A percentile compares a stretch with the other conserved stretches of the same genome.
phyloP scores from a whole-genome alignment of 139 green algal genomes.

The Tetraselmis chui region DNA sequence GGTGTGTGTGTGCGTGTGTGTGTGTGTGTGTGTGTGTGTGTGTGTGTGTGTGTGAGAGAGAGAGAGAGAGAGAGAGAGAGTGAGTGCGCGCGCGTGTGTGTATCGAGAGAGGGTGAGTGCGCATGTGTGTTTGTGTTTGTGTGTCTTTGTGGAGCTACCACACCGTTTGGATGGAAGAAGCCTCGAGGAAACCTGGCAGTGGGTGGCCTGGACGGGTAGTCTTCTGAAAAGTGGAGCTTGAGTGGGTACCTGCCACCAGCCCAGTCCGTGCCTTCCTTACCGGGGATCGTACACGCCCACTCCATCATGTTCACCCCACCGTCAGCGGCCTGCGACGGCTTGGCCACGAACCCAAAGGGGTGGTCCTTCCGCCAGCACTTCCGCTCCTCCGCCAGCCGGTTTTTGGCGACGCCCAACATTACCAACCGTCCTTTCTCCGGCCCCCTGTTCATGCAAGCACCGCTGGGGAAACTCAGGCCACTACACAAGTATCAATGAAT shows the following conservation, averaged over 20 bases:
- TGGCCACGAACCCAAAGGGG: conserved; percentile 55
- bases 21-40: too few species aligned
- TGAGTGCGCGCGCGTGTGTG: background rate
- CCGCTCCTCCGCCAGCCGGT: conserved; percentile 41
- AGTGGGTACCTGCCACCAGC: conserved; percentile 55
- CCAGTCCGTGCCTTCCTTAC: conserved; percentile 55
- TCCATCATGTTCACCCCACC: conserved; percentile 33
- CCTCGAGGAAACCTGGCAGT: conserved; percentile 11
- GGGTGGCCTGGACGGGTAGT: conserved; percentile 56
- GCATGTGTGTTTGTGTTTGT: too few species aligned
- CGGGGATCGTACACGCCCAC: conserved; percentile 56
- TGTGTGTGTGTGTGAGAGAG: too few species aligned
- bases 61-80: background rate
- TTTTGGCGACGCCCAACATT: background rate
- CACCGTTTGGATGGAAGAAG: conserved; percentile 36
- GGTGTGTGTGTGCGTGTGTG: too few species aligned
- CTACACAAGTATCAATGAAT: too few species aligned
- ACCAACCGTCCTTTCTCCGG: too few species aligned
- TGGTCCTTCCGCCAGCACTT: conserved; percentile 60
- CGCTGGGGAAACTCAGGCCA: too few species aligned
- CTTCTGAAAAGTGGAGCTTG: conserved; percentile 39
- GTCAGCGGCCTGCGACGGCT: conserved; percentile 14
- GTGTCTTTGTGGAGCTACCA: too few species aligned
- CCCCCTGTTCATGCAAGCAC: too few species aligned
- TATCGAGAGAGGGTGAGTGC: too few species aligned